Percentiles rank a stretch among this genome's conserved stretches.
Evolutionary conservation across 2,329 filamentous ascomycete species (phyloP).

Genomic region (Lecanosticta acicola): DNA sequence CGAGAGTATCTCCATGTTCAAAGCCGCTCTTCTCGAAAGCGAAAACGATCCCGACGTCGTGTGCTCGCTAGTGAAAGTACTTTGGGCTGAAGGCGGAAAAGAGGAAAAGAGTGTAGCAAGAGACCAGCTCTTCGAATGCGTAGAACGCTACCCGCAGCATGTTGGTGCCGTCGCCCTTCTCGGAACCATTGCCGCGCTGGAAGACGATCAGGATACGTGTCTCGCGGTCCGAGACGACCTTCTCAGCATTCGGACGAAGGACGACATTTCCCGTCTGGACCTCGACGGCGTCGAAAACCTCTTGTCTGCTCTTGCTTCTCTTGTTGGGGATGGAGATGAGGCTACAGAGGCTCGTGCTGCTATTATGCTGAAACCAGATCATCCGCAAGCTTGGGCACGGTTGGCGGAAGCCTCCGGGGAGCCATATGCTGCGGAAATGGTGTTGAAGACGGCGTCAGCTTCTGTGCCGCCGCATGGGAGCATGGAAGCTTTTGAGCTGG

Average conservation of each 20-base stretch:
- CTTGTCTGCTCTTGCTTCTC: conserved; percentile 63
- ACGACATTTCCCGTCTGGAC: conserved; percentile 56
- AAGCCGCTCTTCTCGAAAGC: conserved; percentile 71
- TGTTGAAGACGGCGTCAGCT: conserved; percentile 69
- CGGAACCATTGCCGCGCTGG: conserved; percentile 75
- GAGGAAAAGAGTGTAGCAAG: conserved; percentile 70
- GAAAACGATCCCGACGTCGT: conserved; percentile 72
- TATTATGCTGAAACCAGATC: conserved; percentile 73
- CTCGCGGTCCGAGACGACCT: conserved; percentile 78
- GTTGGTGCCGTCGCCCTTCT: conserved; percentile 74
- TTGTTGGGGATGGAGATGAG: conserved; percentile 46
- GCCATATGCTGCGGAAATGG: conserved; percentile 64
- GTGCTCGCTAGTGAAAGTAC: conserved; percentile 80
- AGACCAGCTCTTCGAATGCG: conserved; percentile 71
- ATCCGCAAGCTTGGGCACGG: conserved; percentile 75
- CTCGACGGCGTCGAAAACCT: conserved; percentile 67
- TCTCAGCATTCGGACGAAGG: conserved; percentile 62
- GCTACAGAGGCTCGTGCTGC: conserved; percentile 65
- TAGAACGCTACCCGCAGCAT: conserved; percentile 69
- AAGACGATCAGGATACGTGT: conserved; percentile 70
- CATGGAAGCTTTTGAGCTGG: conserved; percentile 63
- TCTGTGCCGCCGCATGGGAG: conserved; percentile 67
- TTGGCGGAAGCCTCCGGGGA: conserved; percentile 58
- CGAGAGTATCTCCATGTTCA: conserved; percentile 71
- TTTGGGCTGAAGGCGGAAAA: conserved; percentile 82